Evolutionary conservation across 306 rosid genomes (phyloP), one percentile per base, ranked within the genome.

Genomic region (Ceratonia siliqua): DNA sequence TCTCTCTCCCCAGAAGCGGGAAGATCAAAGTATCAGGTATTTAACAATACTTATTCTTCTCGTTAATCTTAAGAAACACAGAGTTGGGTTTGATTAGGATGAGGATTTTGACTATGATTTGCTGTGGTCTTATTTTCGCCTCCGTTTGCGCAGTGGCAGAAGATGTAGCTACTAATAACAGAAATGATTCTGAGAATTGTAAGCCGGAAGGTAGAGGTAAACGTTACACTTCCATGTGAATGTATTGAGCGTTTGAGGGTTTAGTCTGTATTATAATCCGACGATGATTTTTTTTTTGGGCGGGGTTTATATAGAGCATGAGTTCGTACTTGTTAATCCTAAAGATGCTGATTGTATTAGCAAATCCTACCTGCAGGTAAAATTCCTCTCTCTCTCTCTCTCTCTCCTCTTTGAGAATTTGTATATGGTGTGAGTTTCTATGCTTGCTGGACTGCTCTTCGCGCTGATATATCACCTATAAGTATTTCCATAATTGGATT

Each of bases 361-460:
- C 79, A 89, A 84, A 72, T 77, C 82, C 33, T 81, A 87, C 82
- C 89, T 91, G 59, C 91, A 91, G 97, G 98, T 93, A 76, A 66
- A 59, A 25, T 15, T 14, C 32, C 20, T 14, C 32, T 20, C 5
- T 20, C 6, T 57, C 35, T 45, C 41, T 10, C 7, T 15, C 15
- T n/a, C n/a, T n/a, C n/a, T n/a, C n/a, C n/a, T n/a, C n/a, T 33
- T 1, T n/a, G 49, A 33, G 66, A 32, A 24, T 8, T 28, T 41
- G 46, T 6, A 54, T 5, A 13, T 78, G 18, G 5, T 27, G 52
- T 5, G 42, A 20, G 3, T 30, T 17, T 55, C 21, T 6, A n/a
- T 38, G 21, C 41, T 5, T 38, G 7, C 5, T 6, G 6, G 56
- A 42, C 50, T 45, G 15, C 52, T 36, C 71, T 68, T 74, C 48